Evolutionary conservation across 192 early-diverging fungal species (phyloP), one percentile per base, ranked within the genome.

Genomic region (Dissophora globulifera): DNA sequence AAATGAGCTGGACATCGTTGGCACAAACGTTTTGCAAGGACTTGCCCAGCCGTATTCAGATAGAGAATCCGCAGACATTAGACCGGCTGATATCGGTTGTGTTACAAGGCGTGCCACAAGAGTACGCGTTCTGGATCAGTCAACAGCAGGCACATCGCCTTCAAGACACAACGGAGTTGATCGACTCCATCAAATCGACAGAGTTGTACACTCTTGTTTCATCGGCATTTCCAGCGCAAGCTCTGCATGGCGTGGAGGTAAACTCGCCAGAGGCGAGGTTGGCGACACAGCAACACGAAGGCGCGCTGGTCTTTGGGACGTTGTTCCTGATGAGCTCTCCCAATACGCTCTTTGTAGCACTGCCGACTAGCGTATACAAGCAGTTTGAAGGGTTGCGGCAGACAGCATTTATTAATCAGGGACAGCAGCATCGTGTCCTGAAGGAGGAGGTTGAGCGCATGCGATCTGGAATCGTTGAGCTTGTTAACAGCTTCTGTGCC

Each of bases 291-390:
- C 81, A 76, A 22, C 72, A 76, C 27, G 72, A 76, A 32, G 64
- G 72, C 2, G 72, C 72, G 0, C 26, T 76, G 58, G 72, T 76
- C 13, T 86, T 91, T 65, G 87, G 84, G 4, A 90, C 88, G 3
- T 62, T 91, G 22, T 89, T 91, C 57, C 31, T 91, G 7, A 82
- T 91, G 42, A 83, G 85, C 19, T 81, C 79, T 6, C 89, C 89
- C 0, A 67, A 82, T 53, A 86, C 82, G 38, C 13, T 88, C 20
- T 89, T 85, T 65, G 65, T 79, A 26, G 81, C 82, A 0, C 66
- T 91, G 10, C 84, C 87, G 0, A 61, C 63, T 19, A 70, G 80
- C n/a, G 54, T 88, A 11, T 71, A 67, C 23, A 74, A 66, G 19
- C 33, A 58, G 61, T 78, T 90, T 29, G 72, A 76, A 46, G 30